Evolutionary conservation across 73 alveolate species (phyloP).

Genomic region (Symbiodinium natans): DNA sequence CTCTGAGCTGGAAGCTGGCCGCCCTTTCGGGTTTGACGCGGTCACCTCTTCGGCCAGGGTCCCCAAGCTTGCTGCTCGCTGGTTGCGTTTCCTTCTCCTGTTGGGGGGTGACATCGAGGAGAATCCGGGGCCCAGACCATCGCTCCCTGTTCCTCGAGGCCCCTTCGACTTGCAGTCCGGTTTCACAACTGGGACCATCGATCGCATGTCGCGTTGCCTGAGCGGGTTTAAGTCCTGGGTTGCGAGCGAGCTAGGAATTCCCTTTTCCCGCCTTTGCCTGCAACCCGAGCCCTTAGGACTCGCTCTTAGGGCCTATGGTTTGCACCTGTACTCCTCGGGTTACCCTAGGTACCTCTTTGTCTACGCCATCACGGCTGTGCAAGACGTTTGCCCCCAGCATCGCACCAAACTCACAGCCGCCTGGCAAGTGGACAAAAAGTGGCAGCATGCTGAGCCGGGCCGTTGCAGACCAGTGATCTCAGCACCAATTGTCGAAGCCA

Average conservation of each 20-base stretch:
- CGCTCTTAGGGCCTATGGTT: slow-evolving; percentile 1
- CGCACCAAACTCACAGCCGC: not conserved
- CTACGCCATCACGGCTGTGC: not conserved
- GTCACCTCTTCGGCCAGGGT: not conserved
- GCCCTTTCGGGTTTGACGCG: not conserved
- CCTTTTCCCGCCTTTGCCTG: not conserved
- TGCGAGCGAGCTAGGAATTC: not conserved
- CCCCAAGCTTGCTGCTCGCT: not conserved
- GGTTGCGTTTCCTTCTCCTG: not conserved
- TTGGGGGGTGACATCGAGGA: slow-evolving; percentile 16
- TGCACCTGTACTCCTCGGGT: not conserved
- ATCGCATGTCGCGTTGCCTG: not conserved
- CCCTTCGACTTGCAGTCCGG: not conserved
- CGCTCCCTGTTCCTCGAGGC: not conserved
- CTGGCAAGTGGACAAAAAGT: not conserved
- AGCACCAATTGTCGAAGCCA: slow-evolving; percentile 1
- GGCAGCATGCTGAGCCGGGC: slow-evolving; percentile 39
- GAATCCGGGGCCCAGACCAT: not conserved
- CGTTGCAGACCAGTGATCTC: slow-evolving; percentile 1
- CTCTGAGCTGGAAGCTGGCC: not conserved
- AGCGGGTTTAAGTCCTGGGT: not conserved
- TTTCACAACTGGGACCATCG: not conserved
- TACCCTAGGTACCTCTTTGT: not conserved
- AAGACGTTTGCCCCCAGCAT: not conserved
- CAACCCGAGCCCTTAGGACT: not conserved